phyloP scores from a whole-genome alignment of 2,329 filamentous ascomycete species.

The Nigrospora oryzae region DNA sequence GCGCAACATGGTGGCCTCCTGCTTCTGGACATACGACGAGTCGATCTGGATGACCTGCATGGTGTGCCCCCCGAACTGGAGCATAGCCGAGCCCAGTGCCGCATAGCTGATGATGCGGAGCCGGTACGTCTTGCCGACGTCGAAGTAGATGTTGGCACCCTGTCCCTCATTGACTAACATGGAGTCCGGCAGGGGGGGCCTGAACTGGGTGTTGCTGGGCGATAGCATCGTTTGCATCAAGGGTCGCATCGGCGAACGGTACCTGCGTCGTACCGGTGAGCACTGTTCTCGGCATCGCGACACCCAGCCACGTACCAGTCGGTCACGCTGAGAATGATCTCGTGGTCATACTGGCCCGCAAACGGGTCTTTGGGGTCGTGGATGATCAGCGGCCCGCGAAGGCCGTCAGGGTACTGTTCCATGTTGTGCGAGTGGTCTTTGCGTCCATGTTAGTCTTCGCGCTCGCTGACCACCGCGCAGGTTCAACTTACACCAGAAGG shows the following conservation, averaged over 20 bases:
- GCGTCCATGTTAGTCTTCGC: too few species aligned
- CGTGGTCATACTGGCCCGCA: constrained; percentile 43
- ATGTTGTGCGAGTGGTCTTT: constrained; percentile 54
- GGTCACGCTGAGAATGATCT: constrained; percentile 47
- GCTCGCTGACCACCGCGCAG: background rate
- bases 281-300: background rate
- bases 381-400: constrained; percentile 53
- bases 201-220: constrained; percentile 27
- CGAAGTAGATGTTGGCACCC: constrained; percentile 24
- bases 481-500: constrained; percentile 33
- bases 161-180: constrained; percentile 35
- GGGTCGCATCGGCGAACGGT: constrained; percentile 27
- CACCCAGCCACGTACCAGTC: constrained; percentile 38
- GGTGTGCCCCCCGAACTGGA: constrained; percentile 33
- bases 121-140: constrained; percentile 35
- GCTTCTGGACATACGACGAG: constrained; percentile 27
- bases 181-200: constrained; percentile 30
- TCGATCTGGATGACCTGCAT: constrained; percentile 39
- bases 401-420: constrained; percentile 60
- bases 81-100: constrained; percentile 31
- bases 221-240: constrained; percentile 30
- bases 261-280: constrained; percentile 19
- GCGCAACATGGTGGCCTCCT: constrained; percentile 27
- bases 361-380: constrained; percentile 49
- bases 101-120: constrained; percentile 37